Conservation (phyloP, 345 rosid species). For the Abelmoschus esculentus region DNA sequence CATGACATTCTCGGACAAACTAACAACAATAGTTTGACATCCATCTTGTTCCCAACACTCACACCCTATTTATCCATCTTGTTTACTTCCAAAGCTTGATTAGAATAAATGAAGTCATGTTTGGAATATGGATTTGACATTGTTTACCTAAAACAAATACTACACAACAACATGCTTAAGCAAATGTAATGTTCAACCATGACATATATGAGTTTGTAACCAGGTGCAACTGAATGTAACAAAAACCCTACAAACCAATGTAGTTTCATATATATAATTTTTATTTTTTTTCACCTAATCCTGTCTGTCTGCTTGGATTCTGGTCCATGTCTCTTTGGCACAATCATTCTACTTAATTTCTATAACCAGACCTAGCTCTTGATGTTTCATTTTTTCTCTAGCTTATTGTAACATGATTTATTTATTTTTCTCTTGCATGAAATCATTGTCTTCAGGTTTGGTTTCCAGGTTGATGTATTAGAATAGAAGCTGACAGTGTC, state of each 20-base stretch:
- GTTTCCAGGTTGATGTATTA: not conserved
- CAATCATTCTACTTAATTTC: not conserved
- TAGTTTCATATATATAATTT: not conserved
- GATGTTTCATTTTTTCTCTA: not conserved
- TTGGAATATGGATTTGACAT: not conserved
- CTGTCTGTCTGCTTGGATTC: constrained; percentile 1
- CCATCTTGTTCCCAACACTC: not conserved
- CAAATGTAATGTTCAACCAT: not conserved
- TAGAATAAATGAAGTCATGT: not conserved
- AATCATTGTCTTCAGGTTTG: not conserved
- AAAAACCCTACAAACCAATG: not conserved
- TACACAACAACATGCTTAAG: not conserved
- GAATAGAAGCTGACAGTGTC: not conserved
- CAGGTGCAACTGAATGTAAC: not conserved
- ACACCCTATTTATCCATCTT: not conserved
- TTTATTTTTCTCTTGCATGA: not conserved
- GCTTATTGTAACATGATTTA: not conserved
- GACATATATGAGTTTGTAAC: not conserved
- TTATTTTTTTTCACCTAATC: not conserved
- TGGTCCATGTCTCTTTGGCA: not conserved
- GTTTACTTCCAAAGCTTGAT: not conserved
- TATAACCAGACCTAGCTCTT: no score
- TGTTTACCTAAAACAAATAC: not conserved
- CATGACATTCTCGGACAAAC: no score
- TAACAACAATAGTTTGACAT: not conserved